Base-by-base conservation (phyloP, 169 alveolate genomes). In the Babesia caballi region DNA sequence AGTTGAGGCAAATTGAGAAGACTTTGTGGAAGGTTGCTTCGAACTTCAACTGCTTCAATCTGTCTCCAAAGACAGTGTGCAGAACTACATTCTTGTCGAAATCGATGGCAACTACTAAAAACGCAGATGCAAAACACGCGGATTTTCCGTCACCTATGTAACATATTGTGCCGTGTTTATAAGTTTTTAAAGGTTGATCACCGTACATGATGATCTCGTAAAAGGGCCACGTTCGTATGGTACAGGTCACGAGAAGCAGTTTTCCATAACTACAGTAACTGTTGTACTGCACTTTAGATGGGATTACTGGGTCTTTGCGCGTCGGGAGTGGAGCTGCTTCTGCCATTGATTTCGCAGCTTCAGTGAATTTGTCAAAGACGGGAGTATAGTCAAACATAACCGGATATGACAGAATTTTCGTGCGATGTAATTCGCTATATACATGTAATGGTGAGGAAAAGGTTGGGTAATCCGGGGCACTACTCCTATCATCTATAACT, bases 81-180 rank as follows among this genome's bases (percentile, higher is more conserved):
- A 58, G 35, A 17, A 36, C 25, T 12, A 50, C 50, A 6, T 71
- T 46, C 19, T 36, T 14, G 3, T 50, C 19, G 6, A 33, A 19
- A 15, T 40, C 41, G 12, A 71, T 25, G n/a, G 82, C 71, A 4
- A 33, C 73, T 28, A 71, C 36, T 19, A 21, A 27, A 8, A 33
- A 15, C 11, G 56, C 14, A 9, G 82, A 71, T n/a, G 65, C 63
- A 28, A 71, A 71, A 40, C 82, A 71, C 2, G 66, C 61, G 11
- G 82, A 71, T 30, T 61, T 25, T 1, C 41, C 71, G 9, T 38
- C 75, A 5, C 63, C 66, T 2, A 60, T 56, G 25, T 58, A 36
- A 19, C 38, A 40, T 33, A 66, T 58, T 3, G 35, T 17, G 15
- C 56, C 21, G 30, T 56, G 30, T 7, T 27, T 36, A 17, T 3